Base-by-base conservation (phyloP, 768 basidiomycete genomes). In the Tylopilus intermedius region DNA sequence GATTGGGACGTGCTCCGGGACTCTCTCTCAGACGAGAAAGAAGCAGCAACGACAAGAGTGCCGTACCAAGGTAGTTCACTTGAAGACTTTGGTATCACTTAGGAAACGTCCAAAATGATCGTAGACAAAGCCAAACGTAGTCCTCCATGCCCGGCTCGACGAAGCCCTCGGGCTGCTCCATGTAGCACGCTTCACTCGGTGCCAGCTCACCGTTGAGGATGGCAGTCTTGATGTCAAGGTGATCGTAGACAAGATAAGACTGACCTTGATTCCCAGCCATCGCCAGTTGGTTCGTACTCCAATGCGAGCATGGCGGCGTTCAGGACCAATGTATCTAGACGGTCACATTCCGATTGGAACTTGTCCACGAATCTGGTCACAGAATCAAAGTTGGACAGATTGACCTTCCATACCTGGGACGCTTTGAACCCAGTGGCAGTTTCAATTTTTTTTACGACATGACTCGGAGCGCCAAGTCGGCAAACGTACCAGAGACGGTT, bases 201-300 rank as follows among this genome's bases (percentile, higher is more conserved):
- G n/a, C n/a, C n/a, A n/a, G n/a, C n/a, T n/a, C n/a, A n/a, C n/a
- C n/a, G n/a, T n/a, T n/a, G n/a, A n/a, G n/a, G n/a, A n/a, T n/a
- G n/a, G n/a, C n/a, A n/a, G n/a, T n/a, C n/a, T n/a, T n/a, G n/a
- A n/a, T n/a, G n/a, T n/a, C n/a, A n/a, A n/a, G n/a, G n/a, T n/a
- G n/a, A n/a, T n/a, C n/a, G n/a, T n/a, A 49, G 30, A 30, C 3
- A 30, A 30, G 13, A 33, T 33, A 22, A 15, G 11, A 60, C 70
- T 4, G 45, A 79, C 80, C 56, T 62, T 10, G 62, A 45, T 53
- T 81, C 79, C 76, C 75, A 81, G 7, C 76, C 79, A 59, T 81
- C 74, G 0, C 47, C 33, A 0, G 74, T 75, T 8, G 56, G 43
- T 6, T 61, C 35, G 32, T 69, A 71, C 8, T n/a, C 45, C 2